Base-by-base conservation (phyloP, 768 basidiomycete genomes). In the Mrakia frigida region DNA sequence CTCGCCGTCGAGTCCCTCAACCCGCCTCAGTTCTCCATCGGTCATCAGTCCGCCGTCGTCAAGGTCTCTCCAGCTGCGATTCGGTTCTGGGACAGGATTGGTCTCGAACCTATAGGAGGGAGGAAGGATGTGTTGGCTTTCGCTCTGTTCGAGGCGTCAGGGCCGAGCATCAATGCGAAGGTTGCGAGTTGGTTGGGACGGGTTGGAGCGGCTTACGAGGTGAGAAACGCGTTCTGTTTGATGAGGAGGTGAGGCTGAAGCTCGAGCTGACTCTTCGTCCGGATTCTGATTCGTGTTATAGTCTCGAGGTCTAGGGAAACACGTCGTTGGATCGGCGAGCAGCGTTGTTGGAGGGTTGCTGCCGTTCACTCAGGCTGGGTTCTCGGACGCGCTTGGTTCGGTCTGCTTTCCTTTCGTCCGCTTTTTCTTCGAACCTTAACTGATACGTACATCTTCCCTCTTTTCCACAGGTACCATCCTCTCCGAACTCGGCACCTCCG, bases 11-110 rank as follows among this genome's bases (percentile, higher is more conserved):
- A 74, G 25, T 21, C 70, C 14, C 80, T 89, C 73, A 86, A 88
- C 11, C 81, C 86, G 1, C 91, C 91, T 0, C 85, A 87, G 84
- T 81, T 94, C 16, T 85, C 89, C 0, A 86, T 91, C 39, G 89
- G 87, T 3, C 92, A 91, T 80, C 87, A 88, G 3, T 89, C 90
- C 52, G 86, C 88, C 5, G 82, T 92, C 37, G 85, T 94, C n/a
- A 88, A 92, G 59, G 82, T 92, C 25, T 82, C 88, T 21, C 89
- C 92, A 2, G 83, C 91, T 6, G 90, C 92, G 0, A 81, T 94
- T 33, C 86, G 89, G 2, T 94, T 93, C 82, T 94, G 93, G 92
- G 90, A 91, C 79, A 94, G 92, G 81, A 86, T 93, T 18, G 92
- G 91, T 0, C 81, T 94, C 61, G 85, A 86, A 23, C 93, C 93